Base-by-base conservation (phyloP, 2,329 filamentous ascomycete species). In the Fusarium chlamydosporum region DNA sequence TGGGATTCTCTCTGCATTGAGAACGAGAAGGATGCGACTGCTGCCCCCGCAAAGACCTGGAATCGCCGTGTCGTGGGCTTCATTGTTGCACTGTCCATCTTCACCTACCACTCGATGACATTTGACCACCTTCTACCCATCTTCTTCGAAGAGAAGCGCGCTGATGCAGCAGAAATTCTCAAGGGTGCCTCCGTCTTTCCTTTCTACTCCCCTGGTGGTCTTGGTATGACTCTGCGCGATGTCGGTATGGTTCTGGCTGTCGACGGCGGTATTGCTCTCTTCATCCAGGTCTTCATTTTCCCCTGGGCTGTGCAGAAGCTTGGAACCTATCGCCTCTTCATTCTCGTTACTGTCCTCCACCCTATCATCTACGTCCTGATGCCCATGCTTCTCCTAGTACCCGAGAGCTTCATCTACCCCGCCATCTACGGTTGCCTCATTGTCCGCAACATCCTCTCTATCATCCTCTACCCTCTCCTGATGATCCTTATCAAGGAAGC, bases 51-150 rank as follows among this genome's bases (percentile, higher is more conserved):
- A 58, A 82, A 75, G 72, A 83, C 86, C 63, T 87, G 85, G 78
- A 83, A 81, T 77, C 83, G 84, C 78, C 87, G 86, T 40, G 89
- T 97, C 63, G 82, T 92, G 70, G 89, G 92, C 78, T 87, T 97
- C 54, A 89, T 96, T 38, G 75, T 93, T n/a, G 91, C 94, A 2
- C 82, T 97, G 47, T 92, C 91, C 43, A 92, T 97, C 67, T 97
- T 97, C 81, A 96, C 93, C 6, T 97, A 97, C 77, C 94, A 97
- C 80, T 93, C 91, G 37, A 97, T 97, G 94, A 94, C 92, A 1
- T 97, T 93, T 79, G 95, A 97, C 75, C 92, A 97, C 76, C 86
- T 97, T 1, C 84, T 97, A 55, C 94, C 94, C 9, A 97, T 97
- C 62, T 97, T 97, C 80, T 88, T 97, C 52, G 94, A 97, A 77